A percentile compares a stretch with the other conserved stretches of the same genome.
Evolutionary conservation across 2,329 filamentous ascomycete genomes (phyloP).

Genomic region (Bipolaris bicolor): DNA sequence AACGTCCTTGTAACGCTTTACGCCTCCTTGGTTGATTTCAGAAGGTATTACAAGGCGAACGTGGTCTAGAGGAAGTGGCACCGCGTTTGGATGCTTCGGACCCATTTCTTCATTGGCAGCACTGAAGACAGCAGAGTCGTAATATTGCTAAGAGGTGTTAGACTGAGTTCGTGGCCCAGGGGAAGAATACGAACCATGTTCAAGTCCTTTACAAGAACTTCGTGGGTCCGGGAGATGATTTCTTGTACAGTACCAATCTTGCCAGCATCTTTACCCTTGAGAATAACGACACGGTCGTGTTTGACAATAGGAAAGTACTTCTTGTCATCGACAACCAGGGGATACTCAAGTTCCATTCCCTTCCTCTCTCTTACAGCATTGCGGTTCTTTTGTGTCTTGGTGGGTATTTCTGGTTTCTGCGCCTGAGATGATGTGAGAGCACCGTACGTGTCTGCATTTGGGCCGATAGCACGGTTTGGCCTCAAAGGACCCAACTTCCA

Average conservation of each 20-base stretch:
- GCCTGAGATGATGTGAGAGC: conserved; percentile 51
- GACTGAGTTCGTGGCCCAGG: neutral
- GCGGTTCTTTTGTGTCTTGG: conserved; percentile 36
- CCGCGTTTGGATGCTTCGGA: conserved; percentile 56
- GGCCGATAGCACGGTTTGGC: conserved; percentile 74
- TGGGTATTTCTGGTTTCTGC: conserved; percentile 48
- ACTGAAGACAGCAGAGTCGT: conserved; percentile 48
- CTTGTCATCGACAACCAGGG: conserved; percentile 38
- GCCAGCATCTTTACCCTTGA: conserved; percentile 79
- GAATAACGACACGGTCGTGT: conserved; percentile 82
- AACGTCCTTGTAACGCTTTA: conserved; percentile 62
- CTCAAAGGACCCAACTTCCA: conserved; percentile 80
- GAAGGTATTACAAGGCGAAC: conserved; percentile 80
- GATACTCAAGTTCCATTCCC: conserved; percentile 31
- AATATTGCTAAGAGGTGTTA: conserved; percentile 47
- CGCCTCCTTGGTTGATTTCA: conserved; percentile 60
- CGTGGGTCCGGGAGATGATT: conserved; percentile 53
- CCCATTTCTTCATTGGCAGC: conserved; percentile 38
- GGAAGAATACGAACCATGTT: conserved; percentile 46
- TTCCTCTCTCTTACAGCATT: conserved; percentile 29
- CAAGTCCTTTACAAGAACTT: conserved; percentile 47
- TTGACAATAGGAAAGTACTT: conserved; percentile 47
- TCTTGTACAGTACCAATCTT: conserved; percentile 76
- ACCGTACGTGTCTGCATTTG: conserved; percentile 64
- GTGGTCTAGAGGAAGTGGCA: conserved; percentile 70